phyloP scores from a whole-genome alignment of 495 filamentous ascomycete genomes.

The Hypoxylon lenormandii region DNA sequence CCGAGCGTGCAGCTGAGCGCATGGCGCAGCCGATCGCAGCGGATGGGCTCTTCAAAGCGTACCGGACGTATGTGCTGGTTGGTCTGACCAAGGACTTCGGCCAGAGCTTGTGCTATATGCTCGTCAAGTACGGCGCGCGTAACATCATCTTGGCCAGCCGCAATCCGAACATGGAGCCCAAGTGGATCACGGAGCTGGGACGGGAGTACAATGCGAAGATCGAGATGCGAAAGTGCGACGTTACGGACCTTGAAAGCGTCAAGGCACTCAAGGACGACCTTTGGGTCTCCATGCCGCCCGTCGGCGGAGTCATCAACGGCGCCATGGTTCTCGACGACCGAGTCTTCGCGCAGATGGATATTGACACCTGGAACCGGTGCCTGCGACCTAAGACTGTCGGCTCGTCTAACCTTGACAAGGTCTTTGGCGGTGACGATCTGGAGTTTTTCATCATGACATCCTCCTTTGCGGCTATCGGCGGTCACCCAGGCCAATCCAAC shows the following conservation, averaged over 20 bases:
- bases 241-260: constrained; percentile 50
- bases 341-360: constrained; percentile 61
- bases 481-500: constrained; percentile 64
- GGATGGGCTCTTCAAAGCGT: constrained; percentile 46
- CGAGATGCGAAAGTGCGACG: constrained; percentile 54
- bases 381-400: constrained; percentile 61
- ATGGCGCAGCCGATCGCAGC: constrained; percentile 31
- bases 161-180: constrained; percentile 60
- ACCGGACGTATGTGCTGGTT: constrained; percentile 69
- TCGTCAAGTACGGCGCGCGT: constrained; percentile 66
- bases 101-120: constrained; percentile 68
- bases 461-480: constrained; percentile 61
- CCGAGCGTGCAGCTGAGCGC: constrained; percentile 42
- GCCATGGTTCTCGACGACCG: constrained; percentile 68
- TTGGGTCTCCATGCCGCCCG: constrained; percentile 43
- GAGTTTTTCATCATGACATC: constrained; percentile 66
- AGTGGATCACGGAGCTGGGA: constrained; percentile 61
- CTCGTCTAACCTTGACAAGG: constrained; percentile 55
- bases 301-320: constrained; percentile 65
- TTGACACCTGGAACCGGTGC: constrained; percentile 55
- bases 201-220: constrained; percentile 47
- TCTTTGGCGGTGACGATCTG: constrained; percentile 50
- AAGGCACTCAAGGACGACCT: constrained; percentile 48
- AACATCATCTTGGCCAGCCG: constrained; percentile 69
- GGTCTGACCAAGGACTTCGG: constrained; percentile 71